Percentiles rank a stretch among this genome's conserved stretches.
Evolutionary conservation across 768 basidiomycete species (phyloP).

Genomic region (Tylopilus sp.): DNA sequence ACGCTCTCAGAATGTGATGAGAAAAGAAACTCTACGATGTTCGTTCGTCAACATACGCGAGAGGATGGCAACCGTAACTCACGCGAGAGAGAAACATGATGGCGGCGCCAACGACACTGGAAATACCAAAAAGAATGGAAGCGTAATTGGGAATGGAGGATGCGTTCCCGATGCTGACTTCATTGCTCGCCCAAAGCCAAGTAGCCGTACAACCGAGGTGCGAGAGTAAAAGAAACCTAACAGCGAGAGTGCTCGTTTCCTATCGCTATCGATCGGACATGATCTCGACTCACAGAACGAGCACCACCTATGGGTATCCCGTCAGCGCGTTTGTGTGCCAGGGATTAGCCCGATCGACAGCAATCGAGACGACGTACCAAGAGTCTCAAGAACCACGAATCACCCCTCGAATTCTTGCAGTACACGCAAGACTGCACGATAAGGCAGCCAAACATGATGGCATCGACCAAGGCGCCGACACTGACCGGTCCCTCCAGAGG

Average conservation of each 20-base stretch:
- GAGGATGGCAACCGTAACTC: not conserved
- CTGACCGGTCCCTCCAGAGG: constrained; percentile 27
- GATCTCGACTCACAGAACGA: constrained; percentile 17
- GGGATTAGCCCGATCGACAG: not conserved
- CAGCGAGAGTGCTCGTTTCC: not conserved
- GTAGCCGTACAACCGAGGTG: constrained; percentile 15
- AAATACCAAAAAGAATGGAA: constrained; percentile 17
- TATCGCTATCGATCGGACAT: not conserved
- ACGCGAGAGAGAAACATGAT: constrained; percentile 18
- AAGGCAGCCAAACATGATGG: constrained; percentile 23
- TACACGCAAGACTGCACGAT: constrained; percentile 27
- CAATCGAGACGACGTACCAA: constrained; percentile 15
- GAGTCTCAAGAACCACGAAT: constrained; percentile 10
- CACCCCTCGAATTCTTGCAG: constrained; percentile 18
- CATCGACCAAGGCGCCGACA: constrained; percentile 20
- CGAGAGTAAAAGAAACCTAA: constrained; percentile 14
- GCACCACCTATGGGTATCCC: constrained; percentile 8
- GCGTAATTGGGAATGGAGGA: constrained; percentile 10
- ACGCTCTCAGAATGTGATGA: constrained; percentile 12
- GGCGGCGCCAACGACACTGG: constrained; percentile 11
- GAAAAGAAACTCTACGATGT: constrained; percentile 20
- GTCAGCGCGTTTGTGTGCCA: not conserved
- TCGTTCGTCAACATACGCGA: not conserved
- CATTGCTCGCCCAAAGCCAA: constrained; percentile 20
- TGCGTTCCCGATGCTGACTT: not conserved